phyloP scores from a whole-genome alignment of 2,329 filamentous ascomycete genomes.

The Teratosphaeriaceae sp. region DNA sequence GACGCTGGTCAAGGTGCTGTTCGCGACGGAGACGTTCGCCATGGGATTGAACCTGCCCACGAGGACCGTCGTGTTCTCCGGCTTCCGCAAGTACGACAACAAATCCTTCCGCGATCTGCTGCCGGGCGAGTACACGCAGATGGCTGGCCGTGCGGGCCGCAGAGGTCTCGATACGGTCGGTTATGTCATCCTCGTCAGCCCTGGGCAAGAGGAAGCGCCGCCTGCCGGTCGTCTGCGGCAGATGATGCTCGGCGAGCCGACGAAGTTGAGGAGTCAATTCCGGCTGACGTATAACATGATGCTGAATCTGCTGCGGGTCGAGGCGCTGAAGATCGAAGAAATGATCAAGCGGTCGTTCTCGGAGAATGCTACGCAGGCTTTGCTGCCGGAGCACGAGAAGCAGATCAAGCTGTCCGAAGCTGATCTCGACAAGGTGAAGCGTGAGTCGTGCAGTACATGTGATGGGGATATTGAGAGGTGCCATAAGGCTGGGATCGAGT shows the following conservation, averaged over 20 bases:
- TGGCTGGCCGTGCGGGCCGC: conserved; percentile 95
- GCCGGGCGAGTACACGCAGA: conserved; percentile 95
- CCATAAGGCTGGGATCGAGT: conserved; percentile 75
- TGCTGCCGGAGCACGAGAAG: conserved; percentile 75
- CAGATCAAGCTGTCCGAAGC: conserved; percentile 77
- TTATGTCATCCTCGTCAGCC: conserved; percentile 99
- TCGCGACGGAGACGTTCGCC: conserved; percentile 97
- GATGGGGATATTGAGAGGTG: conserved; percentile 73
- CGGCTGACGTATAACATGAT: conserved; percentile 99
- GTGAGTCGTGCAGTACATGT: conserved; percentile 75
- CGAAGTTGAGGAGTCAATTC: conserved; percentile 95
- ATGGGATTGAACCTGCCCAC: conserved; percentile 99
- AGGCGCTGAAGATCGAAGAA: conserved; percentile 96
- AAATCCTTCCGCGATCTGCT: conserved; percentile 74
- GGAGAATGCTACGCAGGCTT: conserved; percentile 88
- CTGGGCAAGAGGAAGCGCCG: conserved; percentile 90
- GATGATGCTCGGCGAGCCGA: conserved; percentile 93
- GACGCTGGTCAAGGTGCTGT: conserved; percentile 93
- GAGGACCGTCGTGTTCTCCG: conserved; percentile 98
- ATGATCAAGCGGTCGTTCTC: conserved; percentile 99
- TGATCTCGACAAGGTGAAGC: conserved; percentile 81
- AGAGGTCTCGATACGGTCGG: conserved; percentile 95
- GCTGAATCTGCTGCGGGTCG: conserved; percentile 90
- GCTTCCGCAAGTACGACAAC: conserved; percentile 92
- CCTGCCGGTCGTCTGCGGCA: conserved; percentile 92